phyloP scores from a whole-genome alignment of 2,329 filamentous ascomycete species.

The Grosmannia serpens region DNA sequence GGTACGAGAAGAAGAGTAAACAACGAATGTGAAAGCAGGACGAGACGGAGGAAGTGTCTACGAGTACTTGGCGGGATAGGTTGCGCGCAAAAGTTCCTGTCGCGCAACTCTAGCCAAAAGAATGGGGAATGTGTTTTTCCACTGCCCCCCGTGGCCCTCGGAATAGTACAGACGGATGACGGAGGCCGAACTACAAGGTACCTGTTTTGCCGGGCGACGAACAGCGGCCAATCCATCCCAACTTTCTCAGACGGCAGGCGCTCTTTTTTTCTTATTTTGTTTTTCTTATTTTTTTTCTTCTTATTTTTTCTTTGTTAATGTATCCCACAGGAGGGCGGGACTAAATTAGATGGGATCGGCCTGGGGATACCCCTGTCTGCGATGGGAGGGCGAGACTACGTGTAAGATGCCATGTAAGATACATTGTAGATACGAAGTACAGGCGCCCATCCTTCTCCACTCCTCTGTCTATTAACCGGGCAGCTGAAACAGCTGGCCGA shows the following conservation, averaged over 20 bases:
- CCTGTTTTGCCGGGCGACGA: background rate
- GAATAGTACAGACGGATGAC: too few relatives aligned
- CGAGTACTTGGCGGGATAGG: too few relatives aligned
- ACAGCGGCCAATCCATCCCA: background rate
- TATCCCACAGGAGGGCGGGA: background rate
- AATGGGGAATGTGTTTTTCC: background rate
- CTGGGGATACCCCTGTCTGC: background rate
- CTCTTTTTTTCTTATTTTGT: background rate
- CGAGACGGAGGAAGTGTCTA: too few relatives aligned
- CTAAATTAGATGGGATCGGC: constrained; percentile 8
- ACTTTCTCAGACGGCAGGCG: background rate
- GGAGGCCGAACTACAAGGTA: background rate
- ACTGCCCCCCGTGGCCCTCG: too few relatives aligned
- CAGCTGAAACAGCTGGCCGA: background rate
- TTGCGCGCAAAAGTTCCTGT: background rate
- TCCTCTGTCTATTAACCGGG: background rate
- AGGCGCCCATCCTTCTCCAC: background rate
- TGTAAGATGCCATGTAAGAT: too few relatives aligned
- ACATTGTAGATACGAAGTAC: too few relatives aligned
- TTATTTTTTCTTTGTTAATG: background rate
- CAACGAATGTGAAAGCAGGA: too few relatives aligned
- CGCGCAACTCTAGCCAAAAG: background rate
- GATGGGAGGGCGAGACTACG: background rate
- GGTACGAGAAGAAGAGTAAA: too few relatives aligned
- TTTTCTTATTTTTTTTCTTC: background rate